Base-by-base conservation (phyloP, 1,139 yeast genomes). In the Taphrina betulina region DNA sequence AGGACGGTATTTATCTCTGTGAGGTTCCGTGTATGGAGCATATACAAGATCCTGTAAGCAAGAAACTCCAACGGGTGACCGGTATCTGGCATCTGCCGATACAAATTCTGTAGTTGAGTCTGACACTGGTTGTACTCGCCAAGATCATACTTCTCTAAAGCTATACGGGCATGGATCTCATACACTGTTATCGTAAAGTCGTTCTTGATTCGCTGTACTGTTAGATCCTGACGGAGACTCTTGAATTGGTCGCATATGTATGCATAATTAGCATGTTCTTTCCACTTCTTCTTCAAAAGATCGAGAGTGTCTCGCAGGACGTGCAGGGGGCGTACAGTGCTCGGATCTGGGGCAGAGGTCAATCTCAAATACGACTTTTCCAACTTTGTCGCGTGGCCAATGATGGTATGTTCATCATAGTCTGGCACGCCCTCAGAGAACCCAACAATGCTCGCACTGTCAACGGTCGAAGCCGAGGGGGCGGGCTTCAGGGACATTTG, bases 61-160 rank as follows among this genome's bases (percentile, higher is more conserved):
- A 82, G 70, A 66, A 86, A 87, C 67, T 90, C 96, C 54, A 72
- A 67, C n/a, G 69, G 68, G 51, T 73, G 67, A 34, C 71, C 75
- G 17, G 65, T 67, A 2, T 40, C 50, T 8, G 46, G 37, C n/a
- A 36, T 36, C 24, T 37, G 56, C 14, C 20, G 24, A 33, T 58
- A 58, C 40, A 78, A 74, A 61, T 79, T 81, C 54, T 67, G 67
- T 51, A 90, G 71, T 65, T 89, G 89, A 16, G 95, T 82, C 67
- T 86, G 95, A 67, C 98, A 92, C 68, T 92, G 97, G 69, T 92
- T 92, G 69, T 85, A 90, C 67, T 92, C 98, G 4, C 97, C 97
- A 63, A 90, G 71, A 68, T 92, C 98, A 48, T 79, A 76, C 66
- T 60, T 60, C 63, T 82, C 85, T 37, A 92, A 76, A 0, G 97